phyloP scores from a whole-genome alignment of 495 filamentous ascomycete genomes.

The Neurospora intermedia region DNA sequence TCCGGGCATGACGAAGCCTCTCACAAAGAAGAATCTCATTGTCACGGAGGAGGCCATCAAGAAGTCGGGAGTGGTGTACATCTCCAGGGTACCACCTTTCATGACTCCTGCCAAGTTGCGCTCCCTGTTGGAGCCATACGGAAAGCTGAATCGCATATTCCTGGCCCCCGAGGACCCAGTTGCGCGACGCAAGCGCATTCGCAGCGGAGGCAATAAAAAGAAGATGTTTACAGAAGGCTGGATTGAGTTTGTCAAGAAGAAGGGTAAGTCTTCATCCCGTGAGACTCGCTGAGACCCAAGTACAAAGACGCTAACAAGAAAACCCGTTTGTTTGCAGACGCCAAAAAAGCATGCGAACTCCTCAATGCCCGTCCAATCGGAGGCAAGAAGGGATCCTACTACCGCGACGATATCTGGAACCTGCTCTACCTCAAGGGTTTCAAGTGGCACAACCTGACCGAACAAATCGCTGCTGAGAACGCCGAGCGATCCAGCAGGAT shows the following conservation, averaged over 20 bases:
- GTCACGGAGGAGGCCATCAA: constrained; percentile 44
- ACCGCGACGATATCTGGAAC: constrained; percentile 87
- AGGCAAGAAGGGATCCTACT: constrained; percentile 79
- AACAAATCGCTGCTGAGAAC: constrained; percentile 70
- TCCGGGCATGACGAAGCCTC: constrained; percentile 35
- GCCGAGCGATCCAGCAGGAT: constrained; percentile 69
- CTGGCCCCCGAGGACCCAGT: constrained; percentile 68
- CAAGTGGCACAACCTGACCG: constrained; percentile 52
- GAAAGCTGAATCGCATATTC: constrained; percentile 75
- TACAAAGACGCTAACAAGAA: constrained; percentile 37
- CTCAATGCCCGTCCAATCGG: constrained; percentile 76
- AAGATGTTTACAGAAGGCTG: constrained; percentile 82
- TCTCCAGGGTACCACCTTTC: constrained; percentile 87
- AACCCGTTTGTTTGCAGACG: constrained; percentile 32
- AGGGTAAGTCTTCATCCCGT: not conserved
- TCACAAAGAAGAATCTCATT: constrained; percentile 50
- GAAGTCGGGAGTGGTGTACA: constrained; percentile 72
- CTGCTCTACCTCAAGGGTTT: constrained; percentile 69
- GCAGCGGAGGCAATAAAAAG: constrained; percentile 77
- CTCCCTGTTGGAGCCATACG: constrained; percentile 64
- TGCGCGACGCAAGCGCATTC: constrained; percentile 46
- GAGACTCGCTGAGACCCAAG: not conserved
- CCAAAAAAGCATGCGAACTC: constrained; percentile 73
- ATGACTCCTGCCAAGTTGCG: constrained; percentile 82
- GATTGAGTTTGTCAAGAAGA: constrained; percentile 64